These are phyloP conservation scores for Zostera marina DNA, from an alignment of 116 monocot genomes.

Conservation along the genomic window DNA sequence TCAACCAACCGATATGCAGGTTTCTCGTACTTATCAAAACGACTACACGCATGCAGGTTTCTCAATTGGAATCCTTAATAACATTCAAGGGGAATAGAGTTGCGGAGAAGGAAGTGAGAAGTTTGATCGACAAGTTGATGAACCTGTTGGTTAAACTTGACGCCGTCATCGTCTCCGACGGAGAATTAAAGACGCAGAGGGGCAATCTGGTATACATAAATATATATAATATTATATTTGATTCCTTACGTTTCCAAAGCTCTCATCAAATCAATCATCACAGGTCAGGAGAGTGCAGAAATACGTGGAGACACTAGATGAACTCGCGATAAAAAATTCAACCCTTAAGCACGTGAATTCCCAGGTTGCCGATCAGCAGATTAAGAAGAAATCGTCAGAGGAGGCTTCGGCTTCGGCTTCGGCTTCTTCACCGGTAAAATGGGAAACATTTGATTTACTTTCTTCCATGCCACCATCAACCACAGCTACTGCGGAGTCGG, in stretches of 20 bases:
- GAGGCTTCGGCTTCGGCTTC: conserved; percentile 2
- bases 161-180: conserved; percentile 33
- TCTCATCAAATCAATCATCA: neutral
- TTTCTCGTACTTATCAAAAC: conserved; percentile 13
- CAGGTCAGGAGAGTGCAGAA: conserved; percentile 74
- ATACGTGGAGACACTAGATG: conserved; percentile 65
- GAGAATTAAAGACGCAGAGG: conserved; percentile 42
- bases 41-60: conserved; percentile 20
- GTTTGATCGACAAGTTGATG: conserved; percentile 68
- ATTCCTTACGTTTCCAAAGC: neutral
- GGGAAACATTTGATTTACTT: conserved; percentile 73
- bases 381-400: neutral
- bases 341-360: conserved; percentile 4
- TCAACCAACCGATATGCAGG: conserved; percentile 13
- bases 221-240: neutral
- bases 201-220: conserved; percentile 30
- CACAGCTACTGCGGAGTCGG: conserved; percentile 14
- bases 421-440: conserved; percentile 22
- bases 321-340: conserved; percentile 56
- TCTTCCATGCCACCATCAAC: conserved; percentile 19
- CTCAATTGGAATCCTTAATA: conserved; percentile 36
- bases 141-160: conserved; percentile 65
- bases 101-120: conserved; percentile 41
- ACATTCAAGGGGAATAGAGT: conserved; percentile 42
- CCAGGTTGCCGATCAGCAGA: conserved; percentile 5